Evolutionary conservation across 2,329 filamentous ascomycete species (phyloP).

Genomic region (Harringtonia lauricola): DNA sequence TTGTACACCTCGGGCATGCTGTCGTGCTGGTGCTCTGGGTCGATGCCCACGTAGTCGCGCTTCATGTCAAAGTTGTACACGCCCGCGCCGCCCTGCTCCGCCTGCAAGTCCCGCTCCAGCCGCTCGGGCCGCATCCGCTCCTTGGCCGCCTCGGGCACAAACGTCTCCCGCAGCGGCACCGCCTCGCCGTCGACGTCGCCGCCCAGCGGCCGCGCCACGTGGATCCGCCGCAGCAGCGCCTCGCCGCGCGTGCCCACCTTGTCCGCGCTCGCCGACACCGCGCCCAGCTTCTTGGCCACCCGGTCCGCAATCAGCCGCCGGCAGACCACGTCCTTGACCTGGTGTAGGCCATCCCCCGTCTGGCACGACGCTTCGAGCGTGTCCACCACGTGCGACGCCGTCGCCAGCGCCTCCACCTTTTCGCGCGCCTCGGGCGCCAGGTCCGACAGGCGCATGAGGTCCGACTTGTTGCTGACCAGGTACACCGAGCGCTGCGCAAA

Average conservation of each 20-base stretch:
- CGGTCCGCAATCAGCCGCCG: conserved; percentile 87
- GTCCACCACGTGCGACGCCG: conserved; percentile 68
- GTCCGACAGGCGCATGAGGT: conserved; percentile 79
- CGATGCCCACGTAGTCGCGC: conserved; percentile 75
- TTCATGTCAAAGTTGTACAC: conserved; percentile 92
- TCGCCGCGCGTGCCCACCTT: conserved; percentile 70
- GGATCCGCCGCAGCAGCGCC: conserved; percentile 86
- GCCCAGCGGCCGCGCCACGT: conserved; percentile 88
- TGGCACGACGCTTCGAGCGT: conserved; percentile 90
- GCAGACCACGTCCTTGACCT: conserved; percentile 90
- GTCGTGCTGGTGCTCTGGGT: conserved; percentile 93
- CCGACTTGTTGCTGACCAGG: conserved; percentile 96
- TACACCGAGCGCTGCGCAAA: conserved; percentile 98
- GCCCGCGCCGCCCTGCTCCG: conserved; percentile 85
- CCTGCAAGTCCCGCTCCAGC: conserved; percentile 79
- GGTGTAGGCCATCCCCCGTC: conserved; percentile 85
- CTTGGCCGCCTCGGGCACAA: conserved; percentile 79
- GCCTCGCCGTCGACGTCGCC: conserved; percentile 31
- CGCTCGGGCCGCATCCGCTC: conserved; percentile 47
- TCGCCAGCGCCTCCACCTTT: conserved; percentile 12
- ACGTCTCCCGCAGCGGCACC: conserved; percentile 57
- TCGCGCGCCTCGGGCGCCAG: conserved; percentile 68
- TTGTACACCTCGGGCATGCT: conserved; percentile 89
- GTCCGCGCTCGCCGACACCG: conserved; percentile 67
- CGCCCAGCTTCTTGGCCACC: conserved; percentile 93